Base-by-base conservation (phyloP, 495 filamentous ascomycete genomes). In the Ramalina peruviana region DNA sequence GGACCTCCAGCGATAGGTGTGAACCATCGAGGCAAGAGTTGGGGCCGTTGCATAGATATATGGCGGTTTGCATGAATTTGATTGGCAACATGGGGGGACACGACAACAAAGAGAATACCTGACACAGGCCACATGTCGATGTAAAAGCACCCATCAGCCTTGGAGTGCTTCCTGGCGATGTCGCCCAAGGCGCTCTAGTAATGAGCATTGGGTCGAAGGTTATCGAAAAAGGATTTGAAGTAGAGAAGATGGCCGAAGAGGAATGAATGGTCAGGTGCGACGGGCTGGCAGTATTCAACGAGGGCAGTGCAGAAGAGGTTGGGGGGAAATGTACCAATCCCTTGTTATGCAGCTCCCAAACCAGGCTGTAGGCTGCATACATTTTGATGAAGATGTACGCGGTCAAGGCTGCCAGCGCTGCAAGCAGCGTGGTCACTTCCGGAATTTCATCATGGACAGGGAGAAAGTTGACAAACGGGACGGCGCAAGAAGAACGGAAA, bases 391-490 rank as follows among this genome's bases (percentile, higher is more conserved):
- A 48, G 46, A 64, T 55, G 62, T 73, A 55, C 60, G 68, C 53
- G 59, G 69, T 46, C 33, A 72, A 72, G 46, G 66, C 67, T 20
- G 19, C 19, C 19, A 20, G 19, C 19, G 19, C 16, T 23, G 61
- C 48, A 58, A 62, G 47, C 67, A 76, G 46, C 30, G 30, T 33
- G 67, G 61, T 10, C 62, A 62, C 6, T 55, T 63, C 26, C 30
- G 5, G 3, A 33, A 7, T 33, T 33, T 33, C 30, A 33, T 33
- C 30, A 13, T 33, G 30, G 9, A 33, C 30, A 33, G 12, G 12
- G 12, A 33, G 12, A 33, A 13, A 33, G 30, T n/a, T n/a, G 30
- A 33, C 23, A 25, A 25, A 25, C 1, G 23, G 4, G 6, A 4
- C 23, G 1, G 23, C 23, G 6, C 23, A 25, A 25, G 23, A 25